Conservation (phyloP, 768 basidiomycete genomes). For the Infundibulicybe gibba region DNA sequence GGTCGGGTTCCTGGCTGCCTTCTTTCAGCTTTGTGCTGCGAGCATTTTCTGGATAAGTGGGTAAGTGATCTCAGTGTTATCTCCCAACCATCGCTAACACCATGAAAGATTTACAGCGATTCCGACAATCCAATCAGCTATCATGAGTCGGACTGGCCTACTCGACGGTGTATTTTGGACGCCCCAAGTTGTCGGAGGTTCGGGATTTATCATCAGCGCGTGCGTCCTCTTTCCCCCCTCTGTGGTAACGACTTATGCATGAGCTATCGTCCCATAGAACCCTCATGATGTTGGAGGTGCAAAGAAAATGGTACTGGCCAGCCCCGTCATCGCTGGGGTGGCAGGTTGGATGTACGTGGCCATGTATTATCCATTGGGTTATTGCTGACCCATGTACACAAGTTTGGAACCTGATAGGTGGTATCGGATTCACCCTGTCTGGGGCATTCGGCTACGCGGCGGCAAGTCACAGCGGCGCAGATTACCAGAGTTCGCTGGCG, state of each 20-base stretch:
- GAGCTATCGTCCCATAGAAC: background rate
- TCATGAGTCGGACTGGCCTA: conserved; percentile 21
- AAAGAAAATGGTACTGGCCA: conserved; percentile 51
- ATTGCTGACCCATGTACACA: background rate
- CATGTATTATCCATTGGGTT: background rate
- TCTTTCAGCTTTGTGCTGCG: conserved; percentile 51
- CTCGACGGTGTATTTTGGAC: conserved; percentile 55
- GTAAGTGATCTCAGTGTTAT: conserved; percentile 13
- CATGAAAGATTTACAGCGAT: conserved; percentile 30
- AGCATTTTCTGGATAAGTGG: conserved; percentile 61
- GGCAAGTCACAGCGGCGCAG: conserved; percentile 22
- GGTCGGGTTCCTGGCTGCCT: conserved; percentile 45
- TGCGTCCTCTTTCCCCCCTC: conserved; percentile 11
- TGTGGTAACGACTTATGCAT: too few species aligned
- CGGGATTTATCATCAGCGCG: conserved; percentile 53
- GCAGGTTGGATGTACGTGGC: conserved; percentile 42
- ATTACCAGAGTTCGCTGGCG: conserved; percentile 48
- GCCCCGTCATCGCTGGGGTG: conserved; percentile 45
- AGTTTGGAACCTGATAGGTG: conserved; percentile 63
- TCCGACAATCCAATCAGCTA: conserved; percentile 28
- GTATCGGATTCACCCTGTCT: conserved; percentile 53
- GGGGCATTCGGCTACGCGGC: conserved; percentile 52
- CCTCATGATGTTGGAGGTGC: conserved; percentile 49
- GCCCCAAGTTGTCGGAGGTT: conserved; percentile 60
- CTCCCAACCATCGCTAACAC: conserved; percentile 7